These are phyloP conservation scores for Cymodocea nodosa DNA, from an alignment of 116 monocot species.

Conservation along the genomic window DNA sequence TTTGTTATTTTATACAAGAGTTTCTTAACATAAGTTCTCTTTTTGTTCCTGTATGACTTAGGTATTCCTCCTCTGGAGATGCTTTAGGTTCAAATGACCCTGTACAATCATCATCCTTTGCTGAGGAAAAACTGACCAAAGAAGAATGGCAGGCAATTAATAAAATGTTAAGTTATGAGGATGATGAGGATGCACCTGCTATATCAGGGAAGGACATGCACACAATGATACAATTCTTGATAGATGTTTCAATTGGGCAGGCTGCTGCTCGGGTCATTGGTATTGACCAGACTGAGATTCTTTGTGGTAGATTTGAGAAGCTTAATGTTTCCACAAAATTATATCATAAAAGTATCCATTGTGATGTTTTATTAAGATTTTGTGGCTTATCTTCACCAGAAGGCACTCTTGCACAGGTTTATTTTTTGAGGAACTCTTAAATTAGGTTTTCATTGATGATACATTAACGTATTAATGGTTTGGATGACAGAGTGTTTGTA, in stretches of 20 bases:
- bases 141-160: slow-evolving; percentile 95
- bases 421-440: slow-evolving; percentile 9
- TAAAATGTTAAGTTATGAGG: slow-evolving; percentile 70
- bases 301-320: slow-evolving; percentile 92
- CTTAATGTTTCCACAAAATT: slow-evolving; percentile 67
- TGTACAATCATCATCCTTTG: slow-evolving; percentile 19
- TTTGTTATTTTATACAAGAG: not conserved
- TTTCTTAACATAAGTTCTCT: no score
- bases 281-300: slow-evolving; percentile 58
- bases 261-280: slow-evolving; percentile 75
- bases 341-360: slow-evolving; percentile 62
- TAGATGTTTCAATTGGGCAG: slow-evolving; percentile 77
- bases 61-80: slow-evolving; percentile 30
- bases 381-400: slow-evolving; percentile 95
- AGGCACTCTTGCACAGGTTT: slow-evolving; percentile 79
- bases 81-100: slow-evolving; percentile 23
- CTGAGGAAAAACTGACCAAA: slow-evolving; percentile 62
- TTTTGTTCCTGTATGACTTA: slow-evolving; percentile 2
- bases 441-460: not conserved
- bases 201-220: slow-evolving; percentile 45
- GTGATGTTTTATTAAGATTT: slow-evolving; percentile 67
- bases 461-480: not conserved
- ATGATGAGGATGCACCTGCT: slow-evolving; percentile 41
- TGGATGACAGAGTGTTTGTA: slow-evolving; percentile 61
- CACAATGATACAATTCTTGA: slow-evolving; percentile 40